phyloP scores from a whole-genome alignment of 2,329 filamentous ascomycete genomes.

The Aspergillus proliferans region DNA sequence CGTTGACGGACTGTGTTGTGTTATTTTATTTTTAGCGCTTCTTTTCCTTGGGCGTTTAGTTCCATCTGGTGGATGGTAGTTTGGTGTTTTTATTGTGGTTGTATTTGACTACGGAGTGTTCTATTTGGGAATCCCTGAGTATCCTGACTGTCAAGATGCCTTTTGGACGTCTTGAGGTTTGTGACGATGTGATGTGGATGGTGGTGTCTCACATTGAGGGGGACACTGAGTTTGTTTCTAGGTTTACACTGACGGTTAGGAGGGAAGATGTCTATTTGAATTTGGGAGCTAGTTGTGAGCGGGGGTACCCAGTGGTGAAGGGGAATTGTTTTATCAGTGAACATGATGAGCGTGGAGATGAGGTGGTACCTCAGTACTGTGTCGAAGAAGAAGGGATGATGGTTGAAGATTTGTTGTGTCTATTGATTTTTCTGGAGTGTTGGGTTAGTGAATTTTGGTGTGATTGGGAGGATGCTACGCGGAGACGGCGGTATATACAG shows the following conservation, averaged over 20 bases:
- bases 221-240: not conserved
- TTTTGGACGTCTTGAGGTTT: not conserved
- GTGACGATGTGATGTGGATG: not conserved
- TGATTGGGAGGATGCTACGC: not conserved
- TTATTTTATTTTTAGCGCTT: not conserved
- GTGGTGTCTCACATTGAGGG: not conserved
- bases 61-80: not conserved
- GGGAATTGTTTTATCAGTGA: not conserved
- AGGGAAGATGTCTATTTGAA: not conserved
- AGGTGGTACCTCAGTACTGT: not conserved
- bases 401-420: not conserved
- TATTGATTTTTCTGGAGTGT: not conserved
- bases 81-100: not conserved
- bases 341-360: not conserved
- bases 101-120: not conserved
- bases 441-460: not conserved
- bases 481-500: not conserved
- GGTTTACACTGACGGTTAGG: not conserved
- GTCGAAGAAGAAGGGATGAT: not conserved
- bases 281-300: not conserved
- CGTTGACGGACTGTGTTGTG: not conserved
- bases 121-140: not conserved
- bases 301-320: not conserved
- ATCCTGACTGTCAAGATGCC: not conserved
- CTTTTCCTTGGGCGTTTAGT: not conserved